Conservation (phyloP, 768 basidiomycete species). For the Suillus brevipes region DNA sequence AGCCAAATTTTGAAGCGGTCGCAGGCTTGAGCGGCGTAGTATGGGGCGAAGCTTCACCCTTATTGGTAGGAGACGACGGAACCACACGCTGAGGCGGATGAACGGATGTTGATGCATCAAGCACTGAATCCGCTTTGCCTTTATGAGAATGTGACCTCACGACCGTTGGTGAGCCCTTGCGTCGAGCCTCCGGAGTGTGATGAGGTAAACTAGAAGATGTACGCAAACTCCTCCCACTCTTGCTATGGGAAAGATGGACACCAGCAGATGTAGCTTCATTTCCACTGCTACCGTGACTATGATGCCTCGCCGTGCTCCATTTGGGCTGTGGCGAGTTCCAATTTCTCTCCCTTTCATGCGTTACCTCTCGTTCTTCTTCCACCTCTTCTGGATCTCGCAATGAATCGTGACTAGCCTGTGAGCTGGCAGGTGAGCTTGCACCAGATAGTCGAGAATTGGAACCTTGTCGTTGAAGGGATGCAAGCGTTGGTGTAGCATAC, state of each 20-base stretch:
- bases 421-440: conserved; percentile 44
- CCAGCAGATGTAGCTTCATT: conserved; percentile 17
- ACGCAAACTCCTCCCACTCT: conserved; percentile 15
- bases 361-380: conserved; percentile 31
- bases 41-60: background rate
- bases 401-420: conserved; percentile 33
- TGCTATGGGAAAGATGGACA: conserved; percentile 10
- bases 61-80: background rate
- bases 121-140: background rate
- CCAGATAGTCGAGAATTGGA: conserved; percentile 27
- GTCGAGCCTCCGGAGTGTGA: conserved; percentile 3
- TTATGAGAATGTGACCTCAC: background rate
- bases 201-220: conserved; percentile 21
- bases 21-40: conserved; percentile 23
- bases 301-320: conserved; percentile 40
- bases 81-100: background rate
- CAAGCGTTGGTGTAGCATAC: conserved; percentile 33
- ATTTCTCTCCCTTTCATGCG: conserved; percentile 63
- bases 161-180: background rate
- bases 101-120: background rate
- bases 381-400: conserved; percentile 33
- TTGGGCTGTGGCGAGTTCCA: conserved; percentile 69
- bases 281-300: conserved; percentile 11
- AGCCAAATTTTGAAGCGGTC: conserved; percentile 35
- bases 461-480: conserved; percentile 34